Percentiles rank a stretch among this genome's conserved stretches.
These are phyloP conservation scores for Malassezia equina DNA, from an alignment of 1,284 basidiomycete genomes.

Conservation along the genomic window DNA sequence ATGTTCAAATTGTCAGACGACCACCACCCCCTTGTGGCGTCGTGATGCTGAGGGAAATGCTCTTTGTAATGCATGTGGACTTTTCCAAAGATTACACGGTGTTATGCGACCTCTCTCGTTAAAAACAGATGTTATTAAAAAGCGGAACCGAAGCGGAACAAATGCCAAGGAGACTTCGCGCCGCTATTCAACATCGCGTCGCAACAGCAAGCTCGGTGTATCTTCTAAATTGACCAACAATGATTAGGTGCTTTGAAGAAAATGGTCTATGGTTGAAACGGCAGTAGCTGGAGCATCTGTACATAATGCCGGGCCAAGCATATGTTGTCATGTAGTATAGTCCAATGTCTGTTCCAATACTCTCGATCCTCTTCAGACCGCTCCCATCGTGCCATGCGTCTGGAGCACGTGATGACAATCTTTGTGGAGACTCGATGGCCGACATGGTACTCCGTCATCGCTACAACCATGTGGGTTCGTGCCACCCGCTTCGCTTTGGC, in stretches of 20 bases:
- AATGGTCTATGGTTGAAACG: not conserved
- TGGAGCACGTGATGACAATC: not conserved
- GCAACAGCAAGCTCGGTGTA: not conserved
- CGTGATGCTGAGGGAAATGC: slow-evolving; percentile 90
- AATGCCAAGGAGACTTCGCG: not conserved
- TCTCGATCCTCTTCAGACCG: too few species aligned
- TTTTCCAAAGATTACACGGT: slow-evolving; percentile 74
- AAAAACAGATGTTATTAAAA: slow-evolving; percentile 96
- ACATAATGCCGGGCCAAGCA: not conserved
- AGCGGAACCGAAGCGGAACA: slow-evolving; percentile 53
- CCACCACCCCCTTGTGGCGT: slow-evolving; percentile 88
- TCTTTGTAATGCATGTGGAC: slow-evolving; percentile 55
- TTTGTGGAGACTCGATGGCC: not conserved
- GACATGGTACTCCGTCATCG: not conserved
- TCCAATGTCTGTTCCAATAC: not conserved
- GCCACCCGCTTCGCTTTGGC: not conserved
- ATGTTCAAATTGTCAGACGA: slow-evolving; percentile 89
- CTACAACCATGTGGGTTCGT: not conserved
- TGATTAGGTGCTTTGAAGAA: not conserved
- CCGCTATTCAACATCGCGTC: not conserved
- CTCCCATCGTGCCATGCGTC: too few species aligned
- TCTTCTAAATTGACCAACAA: not conserved
- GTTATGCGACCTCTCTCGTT: slow-evolving; percentile 83
- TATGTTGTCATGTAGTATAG: not conserved
- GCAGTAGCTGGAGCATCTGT: not conserved